A percentile compares a stretch with the other conserved stretches of the same genome.
Conservation (phyloP, 176 grass and related monocot species). For the Phragmites australis region DNA sequence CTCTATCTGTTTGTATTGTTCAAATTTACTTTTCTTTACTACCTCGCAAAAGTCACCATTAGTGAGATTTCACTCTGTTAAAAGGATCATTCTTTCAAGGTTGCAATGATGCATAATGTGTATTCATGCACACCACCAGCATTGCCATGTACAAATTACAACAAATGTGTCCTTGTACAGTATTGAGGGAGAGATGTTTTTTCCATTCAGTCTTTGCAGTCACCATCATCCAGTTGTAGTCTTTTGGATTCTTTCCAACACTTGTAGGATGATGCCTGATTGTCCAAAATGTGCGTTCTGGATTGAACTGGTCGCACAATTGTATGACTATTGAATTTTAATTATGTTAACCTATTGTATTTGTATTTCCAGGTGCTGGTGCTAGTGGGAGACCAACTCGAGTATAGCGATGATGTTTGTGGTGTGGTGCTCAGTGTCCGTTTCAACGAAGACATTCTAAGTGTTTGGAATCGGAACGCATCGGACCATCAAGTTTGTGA, state of each 20-base stretch:
- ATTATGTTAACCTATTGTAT: slow-evolving; percentile 18
- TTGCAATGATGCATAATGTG: not conserved
- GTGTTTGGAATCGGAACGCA: slow-evolving; percentile 96
- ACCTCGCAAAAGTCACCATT: too few relatives aligned
- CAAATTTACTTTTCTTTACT: too few relatives aligned
- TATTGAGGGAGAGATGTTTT: not conserved
- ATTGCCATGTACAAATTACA: not conserved
- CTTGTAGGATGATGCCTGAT: not conserved
- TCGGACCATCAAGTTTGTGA: slow-evolving; percentile 79
- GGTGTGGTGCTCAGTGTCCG: slow-evolving; percentile 88
- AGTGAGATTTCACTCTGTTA: too few relatives aligned
- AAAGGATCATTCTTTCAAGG: not conserved
- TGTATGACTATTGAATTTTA: slow-evolving; percentile 14
- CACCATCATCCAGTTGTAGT: not conserved
- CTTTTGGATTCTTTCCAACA: not conserved
- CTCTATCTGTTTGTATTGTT: too few relatives aligned
- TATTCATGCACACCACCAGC: not conserved
- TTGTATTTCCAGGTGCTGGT: slow-evolving; percentile 70
- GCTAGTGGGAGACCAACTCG: slow-evolving; percentile 94
- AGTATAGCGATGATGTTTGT: slow-evolving; percentile 87
- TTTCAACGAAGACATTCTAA: slow-evolving; percentile 91
- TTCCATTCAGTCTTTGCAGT: not conserved
- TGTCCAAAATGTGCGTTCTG: not conserved
- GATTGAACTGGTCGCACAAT: not conserved
- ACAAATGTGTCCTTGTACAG: not conserved